Conservation (phyloP, 305 asterid genomes). For the Fraxinus paxiana region DNA sequence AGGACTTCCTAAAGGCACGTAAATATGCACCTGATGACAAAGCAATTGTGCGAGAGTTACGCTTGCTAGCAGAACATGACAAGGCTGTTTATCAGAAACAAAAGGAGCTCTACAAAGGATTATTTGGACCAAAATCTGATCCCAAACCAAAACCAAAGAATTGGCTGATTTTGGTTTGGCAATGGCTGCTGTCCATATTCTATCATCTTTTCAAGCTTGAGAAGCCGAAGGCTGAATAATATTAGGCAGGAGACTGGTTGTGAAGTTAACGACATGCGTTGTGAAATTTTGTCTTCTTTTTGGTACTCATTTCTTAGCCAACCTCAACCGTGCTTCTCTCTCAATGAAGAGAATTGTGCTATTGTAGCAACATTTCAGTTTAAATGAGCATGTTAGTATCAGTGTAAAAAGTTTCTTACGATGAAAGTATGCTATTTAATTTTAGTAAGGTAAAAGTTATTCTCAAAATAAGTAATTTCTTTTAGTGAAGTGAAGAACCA, state of each 20-base stretch:
- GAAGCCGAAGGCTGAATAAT: conserved; percentile 54
- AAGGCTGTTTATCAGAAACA: conserved; percentile 82
- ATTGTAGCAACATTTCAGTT: not conserved
- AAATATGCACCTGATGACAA: conserved; percentile 84
- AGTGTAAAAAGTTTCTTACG: not conserved
- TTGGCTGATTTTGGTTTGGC: conserved; percentile 58
- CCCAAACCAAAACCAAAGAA: conserved; percentile 49
- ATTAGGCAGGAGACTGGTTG: not conserved
- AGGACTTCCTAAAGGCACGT: conserved; percentile 79
- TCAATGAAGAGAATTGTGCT: not conserved
- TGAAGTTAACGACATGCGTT: not conserved
- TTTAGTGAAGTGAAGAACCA: not conserved
- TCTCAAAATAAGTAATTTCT: not conserved
- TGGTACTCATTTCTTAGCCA: not conserved
- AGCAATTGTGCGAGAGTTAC: conserved; percentile 66
- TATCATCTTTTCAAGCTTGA: conserved; percentile 47
- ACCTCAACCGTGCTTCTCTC: not conserved
- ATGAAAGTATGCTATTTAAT: not conserved
- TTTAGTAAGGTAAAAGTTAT: not conserved
- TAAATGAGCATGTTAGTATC: not conserved
- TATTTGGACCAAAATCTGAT: conserved; percentile 68
- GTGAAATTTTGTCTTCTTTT: not conserved
- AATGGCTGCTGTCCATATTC: conserved; percentile 62
- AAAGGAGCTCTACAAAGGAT: conserved; percentile 88
- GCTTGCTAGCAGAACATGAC: conserved; percentile 72